These are phyloP conservation scores for Geotrichum candidum DNA, from an alignment of 1,139 yeast genomes.

Conservation along the genomic window DNA sequence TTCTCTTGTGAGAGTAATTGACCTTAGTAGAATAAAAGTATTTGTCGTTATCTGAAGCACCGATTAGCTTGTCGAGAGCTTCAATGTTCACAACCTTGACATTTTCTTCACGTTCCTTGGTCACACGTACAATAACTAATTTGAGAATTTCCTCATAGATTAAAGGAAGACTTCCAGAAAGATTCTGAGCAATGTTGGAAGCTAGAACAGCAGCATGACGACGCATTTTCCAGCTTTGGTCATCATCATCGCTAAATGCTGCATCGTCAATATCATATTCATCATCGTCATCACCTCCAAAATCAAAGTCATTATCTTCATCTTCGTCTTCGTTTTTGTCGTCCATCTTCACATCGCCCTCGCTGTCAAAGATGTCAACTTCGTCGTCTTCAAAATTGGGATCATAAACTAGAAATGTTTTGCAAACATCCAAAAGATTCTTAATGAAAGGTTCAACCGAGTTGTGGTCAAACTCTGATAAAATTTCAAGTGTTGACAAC, in stretches of 20 bases:
- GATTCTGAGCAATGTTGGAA: conserved; percentile 37
- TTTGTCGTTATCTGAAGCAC: conserved; percentile 29
- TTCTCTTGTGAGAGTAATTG: conserved; percentile 29
- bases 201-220: conserved; percentile 48
- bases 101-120: conserved; percentile 37
- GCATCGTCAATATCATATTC: conserved; percentile 42
- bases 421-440: conserved; percentile 37
- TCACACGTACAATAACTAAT: conserved; percentile 30
- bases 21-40: conserved; percentile 25
- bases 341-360: conserved; percentile 11
- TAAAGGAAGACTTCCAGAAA: conserved; percentile 31
- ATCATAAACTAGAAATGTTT: conserved; percentile 47
- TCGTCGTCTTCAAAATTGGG: conserved; percentile 47
- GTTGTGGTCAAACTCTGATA: conserved; percentile 20
- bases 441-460: conserved; percentile 29
- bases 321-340: conserved; percentile 23
- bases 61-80: conserved; percentile 28
- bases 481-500: conserved; percentile 31
- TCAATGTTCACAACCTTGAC: conserved; percentile 37
- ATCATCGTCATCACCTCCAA: conserved; percentile 38
- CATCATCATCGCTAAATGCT: conserved; percentile 48
- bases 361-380: conserved; percentile 35
- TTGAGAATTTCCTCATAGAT: conserved; percentile 28
- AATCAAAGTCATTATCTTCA: conserved; percentile 23
- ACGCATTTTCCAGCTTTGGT: conserved; percentile 68